Conservation (phyloP, 148 eudicot genomes). For the Camellia sinensis region DNA sequence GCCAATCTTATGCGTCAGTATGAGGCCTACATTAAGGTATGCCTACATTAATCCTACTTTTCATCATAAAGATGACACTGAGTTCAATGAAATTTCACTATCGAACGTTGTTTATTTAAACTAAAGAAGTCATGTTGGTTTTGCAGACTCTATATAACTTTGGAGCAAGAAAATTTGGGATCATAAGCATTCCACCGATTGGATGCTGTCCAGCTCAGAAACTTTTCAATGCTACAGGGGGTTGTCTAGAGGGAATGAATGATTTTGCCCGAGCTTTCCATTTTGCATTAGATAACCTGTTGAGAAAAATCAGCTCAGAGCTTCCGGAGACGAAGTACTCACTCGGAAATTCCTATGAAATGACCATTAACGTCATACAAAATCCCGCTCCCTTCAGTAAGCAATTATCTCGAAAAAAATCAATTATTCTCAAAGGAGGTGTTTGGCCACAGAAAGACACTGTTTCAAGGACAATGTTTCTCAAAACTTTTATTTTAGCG, state of each 20-base stretch:
- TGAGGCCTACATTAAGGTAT: slow-evolving; percentile 30
- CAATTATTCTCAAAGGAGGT: neutral
- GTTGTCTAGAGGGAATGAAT: slow-evolving; percentile 31
- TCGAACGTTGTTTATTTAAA: neutral
- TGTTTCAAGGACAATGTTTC: too few relatives aligned
- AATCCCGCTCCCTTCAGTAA: slow-evolving; percentile 27
- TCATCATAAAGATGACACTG: too few relatives aligned
- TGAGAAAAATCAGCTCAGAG: slow-evolving; percentile 26
- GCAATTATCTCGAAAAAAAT: neutral
- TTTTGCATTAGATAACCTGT: slow-evolving; percentile 20
- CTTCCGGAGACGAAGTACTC: slow-evolving; percentile 37
- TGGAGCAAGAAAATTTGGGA: slow-evolving; percentile 48
- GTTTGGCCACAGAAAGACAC: too few relatives aligned
- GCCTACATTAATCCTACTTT: neutral
- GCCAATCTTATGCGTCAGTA: slow-evolving; percentile 19
- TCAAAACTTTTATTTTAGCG: too few relatives aligned
- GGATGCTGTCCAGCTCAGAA: slow-evolving; percentile 43
- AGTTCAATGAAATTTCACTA: too few relatives aligned
- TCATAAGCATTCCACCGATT: slow-evolving; percentile 36
- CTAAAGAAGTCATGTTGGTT: neutral
- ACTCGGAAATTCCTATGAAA: slow-evolving; percentile 33
- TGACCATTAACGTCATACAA: slow-evolving; percentile 33
- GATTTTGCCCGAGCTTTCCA: slow-evolving; percentile 28
- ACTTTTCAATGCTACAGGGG: slow-evolving; percentile 20
- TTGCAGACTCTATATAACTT: slow-evolving; percentile 33